Conservation (phyloP, 306 rosid genomes). For the Adenanthera pavonina region DNA sequence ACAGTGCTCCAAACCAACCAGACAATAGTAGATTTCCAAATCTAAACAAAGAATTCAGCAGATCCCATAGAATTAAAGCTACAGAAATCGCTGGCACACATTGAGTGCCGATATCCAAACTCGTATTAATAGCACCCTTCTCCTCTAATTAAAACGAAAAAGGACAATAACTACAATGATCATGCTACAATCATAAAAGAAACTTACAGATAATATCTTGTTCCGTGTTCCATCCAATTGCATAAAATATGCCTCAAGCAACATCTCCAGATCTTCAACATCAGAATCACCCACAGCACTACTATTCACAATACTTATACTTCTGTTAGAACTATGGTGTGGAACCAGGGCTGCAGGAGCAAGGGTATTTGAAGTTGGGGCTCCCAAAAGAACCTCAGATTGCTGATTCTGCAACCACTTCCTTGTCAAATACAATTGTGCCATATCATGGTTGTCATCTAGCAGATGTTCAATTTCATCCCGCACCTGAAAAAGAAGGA, state of each 20-base stretch:
- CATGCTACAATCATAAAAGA: not conserved
- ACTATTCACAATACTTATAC: conserved; percentile 75
- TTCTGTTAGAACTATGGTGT: conserved; percentile 65
- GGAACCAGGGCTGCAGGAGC: conserved; percentile 51
- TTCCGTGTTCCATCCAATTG: conserved; percentile 97
- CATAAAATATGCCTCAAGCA: conserved; percentile 99
- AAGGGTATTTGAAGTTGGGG: conserved; percentile 55
- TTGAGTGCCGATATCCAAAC: conserved; percentile 4
- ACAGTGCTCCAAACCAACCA: conserved; percentile 1
- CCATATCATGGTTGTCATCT: conserved; percentile 98
- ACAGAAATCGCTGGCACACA: conserved; percentile 11
- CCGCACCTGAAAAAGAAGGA: conserved; percentile 68
- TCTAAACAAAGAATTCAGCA: conserved; percentile 6
- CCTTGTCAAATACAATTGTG: conserved; percentile 90
- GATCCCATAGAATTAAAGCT: not conserved
- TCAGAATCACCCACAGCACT: conserved; percentile 64
- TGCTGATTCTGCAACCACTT: conserved; percentile 88
- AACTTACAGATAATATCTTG: conserved; percentile 95
- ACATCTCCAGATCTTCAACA: conserved; percentile 97
- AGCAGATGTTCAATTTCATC: conserved; percentile 94
- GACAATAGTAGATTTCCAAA: conserved; percentile 34
- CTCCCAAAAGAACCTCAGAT: conserved; percentile 61
- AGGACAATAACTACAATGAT: not conserved
- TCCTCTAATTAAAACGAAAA: conserved; percentile 11
- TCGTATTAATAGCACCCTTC: conserved; percentile 5